Evolutionary conservation across 2,329 filamentous ascomycete species (phyloP).

Genomic region (Fusarium buxicola): DNA sequence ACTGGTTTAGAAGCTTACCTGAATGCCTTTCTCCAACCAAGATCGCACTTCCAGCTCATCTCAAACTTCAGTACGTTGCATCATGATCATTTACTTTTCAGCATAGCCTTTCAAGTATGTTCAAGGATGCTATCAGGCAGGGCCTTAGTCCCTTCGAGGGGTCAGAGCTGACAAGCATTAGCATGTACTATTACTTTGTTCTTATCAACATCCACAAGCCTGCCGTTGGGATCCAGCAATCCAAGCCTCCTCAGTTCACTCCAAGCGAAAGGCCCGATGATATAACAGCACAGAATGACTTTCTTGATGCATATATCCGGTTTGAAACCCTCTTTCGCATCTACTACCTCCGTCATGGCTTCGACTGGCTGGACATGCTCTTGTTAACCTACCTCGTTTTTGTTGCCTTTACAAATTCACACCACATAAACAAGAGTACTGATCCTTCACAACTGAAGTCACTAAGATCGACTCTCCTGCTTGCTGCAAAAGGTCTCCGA

Average conservation of each 20-base stretch:
- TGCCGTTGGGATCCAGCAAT: background rate
- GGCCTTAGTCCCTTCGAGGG: background rate
- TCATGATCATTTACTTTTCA: no score
- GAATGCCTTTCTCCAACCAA: background rate
- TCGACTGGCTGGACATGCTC: slow-evolving; percentile 26
- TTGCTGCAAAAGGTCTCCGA: background rate
- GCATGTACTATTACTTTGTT: slow-evolving; percentile 1
- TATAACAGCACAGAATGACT: background rate
- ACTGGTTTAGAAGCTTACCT: background rate
- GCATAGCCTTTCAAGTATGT: background rate
- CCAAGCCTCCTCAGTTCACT: background rate
- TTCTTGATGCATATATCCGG: background rate
- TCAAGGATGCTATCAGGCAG: background rate
- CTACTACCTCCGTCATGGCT: slow-evolving; percentile 41
- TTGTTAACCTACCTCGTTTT: background rate
- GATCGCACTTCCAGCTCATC: background rate
- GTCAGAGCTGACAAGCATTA: background rate
- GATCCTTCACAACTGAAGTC: background rate
- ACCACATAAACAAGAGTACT: background rate
- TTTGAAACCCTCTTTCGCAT: slow-evolving; percentile 36
- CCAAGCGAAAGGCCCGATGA: background rate
- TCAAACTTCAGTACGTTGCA: background rate
- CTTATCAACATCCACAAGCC: background rate
- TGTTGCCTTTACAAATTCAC: background rate
- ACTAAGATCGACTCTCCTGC: background rate